Evolutionary conservation across 768 basidiomycete species (phyloP), one percentile per base, ranked within the genome.

Genomic region (Rhizopogon vinicolor): DNA sequence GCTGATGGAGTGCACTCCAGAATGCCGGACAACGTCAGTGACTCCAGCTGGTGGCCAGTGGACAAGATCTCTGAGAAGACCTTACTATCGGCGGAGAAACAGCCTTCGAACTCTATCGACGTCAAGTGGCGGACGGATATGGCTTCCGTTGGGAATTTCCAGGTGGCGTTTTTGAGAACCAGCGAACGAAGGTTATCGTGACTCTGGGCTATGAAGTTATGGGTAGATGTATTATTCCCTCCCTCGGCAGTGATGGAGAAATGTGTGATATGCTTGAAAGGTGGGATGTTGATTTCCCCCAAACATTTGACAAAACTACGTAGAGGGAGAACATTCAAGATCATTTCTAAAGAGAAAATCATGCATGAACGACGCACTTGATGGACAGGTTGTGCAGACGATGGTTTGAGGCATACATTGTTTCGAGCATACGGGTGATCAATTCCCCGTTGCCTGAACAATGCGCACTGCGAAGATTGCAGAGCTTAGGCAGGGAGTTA

Each of bases 111-210:
- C 58, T 82, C 74, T 56, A 89, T 77, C 50, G 78, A 75, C 5
- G 85, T 84, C 40, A 89, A 77, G 65, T 88, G 83, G 29, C 84
- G 80, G 49, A 86, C 74, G 19, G 79, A 78, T 51, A 87, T 71
- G 33, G 70, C 68, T 14, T 77, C 72, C 0, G 76, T 61, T 2
- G 86, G 84, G 68, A 86, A 85, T 16, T 72, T 69, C 83, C 84
- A 86, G 28, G 71, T 71, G 7, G 69, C 73, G 60, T 81, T 84
- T 51, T 80, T 75, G 60, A 88, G 71, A 14, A 77, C 75, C 41
- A 87, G 62, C 3, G 78, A 79, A 16, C 81, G 82, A 28, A 88
- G 70, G 1, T 77, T 72, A 13, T 73, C 67, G 4, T 78, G 77
- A 58, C 83, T 84, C 57, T 82, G 81, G 0, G 73, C 62, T 46